A percentile compares a stretch with the other conserved stretches of the same genome.
These are phyloP conservation scores for Setaria italica DNA, from an alignment of 202 grass and related monocot species.

Conservation along the genomic window DNA sequence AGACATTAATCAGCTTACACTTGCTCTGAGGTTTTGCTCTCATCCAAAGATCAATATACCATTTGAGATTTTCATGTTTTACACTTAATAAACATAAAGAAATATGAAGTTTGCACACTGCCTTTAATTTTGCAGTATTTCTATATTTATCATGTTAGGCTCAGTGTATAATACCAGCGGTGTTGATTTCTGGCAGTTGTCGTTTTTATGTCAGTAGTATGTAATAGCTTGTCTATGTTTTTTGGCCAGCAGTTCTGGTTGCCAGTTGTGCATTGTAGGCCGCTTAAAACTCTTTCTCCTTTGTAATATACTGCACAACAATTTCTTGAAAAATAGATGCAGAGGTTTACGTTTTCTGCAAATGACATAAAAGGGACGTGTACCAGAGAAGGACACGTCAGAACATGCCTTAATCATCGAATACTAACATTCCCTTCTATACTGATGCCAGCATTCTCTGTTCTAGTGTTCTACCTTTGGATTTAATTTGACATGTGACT, in stretches of 20 bases:
- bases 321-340: not conserved
- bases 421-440: conserved; percentile 21
- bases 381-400: conserved; percentile 8
- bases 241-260: not conserved
- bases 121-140: not conserved
- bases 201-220: not conserved
- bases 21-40: not conserved
- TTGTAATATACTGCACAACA: not conserved
- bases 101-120: conserved; percentile 9
- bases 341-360: conserved; percentile 18
- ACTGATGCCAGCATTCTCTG: conserved; percentile 3
- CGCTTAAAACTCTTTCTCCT: not conserved
- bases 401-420: conserved; percentile 25
- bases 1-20: not conserved
- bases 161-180: not conserved
- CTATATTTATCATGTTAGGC: not conserved
- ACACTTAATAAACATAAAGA: no score
- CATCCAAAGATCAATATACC: not conserved
- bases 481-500: conserved; percentile 7
- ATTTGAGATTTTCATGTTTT: not conserved
- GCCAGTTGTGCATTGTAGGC: not conserved
- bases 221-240: not conserved
- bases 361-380: conserved; percentile 38
- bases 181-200: not conserved
- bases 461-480: not conserved